Percentiles rank a stretch among this genome's conserved stretches.
phyloP scores from a whole-genome alignment of 2,329 filamentous ascomycete species.

The Polytolypa hystricis region DNA sequence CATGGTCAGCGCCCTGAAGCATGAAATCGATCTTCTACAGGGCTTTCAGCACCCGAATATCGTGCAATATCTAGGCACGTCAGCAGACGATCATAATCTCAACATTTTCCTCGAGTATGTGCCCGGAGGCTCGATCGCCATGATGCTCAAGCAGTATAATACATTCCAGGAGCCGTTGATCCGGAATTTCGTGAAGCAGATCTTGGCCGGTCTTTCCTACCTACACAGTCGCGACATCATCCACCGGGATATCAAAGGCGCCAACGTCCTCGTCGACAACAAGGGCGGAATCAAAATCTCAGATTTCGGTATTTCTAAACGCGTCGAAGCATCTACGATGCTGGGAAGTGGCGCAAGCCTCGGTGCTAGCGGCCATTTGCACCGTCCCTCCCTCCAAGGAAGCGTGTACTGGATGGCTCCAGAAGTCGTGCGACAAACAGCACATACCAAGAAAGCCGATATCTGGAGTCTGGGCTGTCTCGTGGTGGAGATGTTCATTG shows the following conservation, averaged over 20 bases:
- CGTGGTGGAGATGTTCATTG: conserved; percentile 98
- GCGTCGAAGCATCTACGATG: conserved; percentile 83
- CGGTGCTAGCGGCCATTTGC: conserved; percentile 31
- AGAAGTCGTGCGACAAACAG: conserved; percentile 94
- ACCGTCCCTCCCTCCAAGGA: conserved; percentile 71
- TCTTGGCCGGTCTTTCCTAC: conserved; percentile 83
- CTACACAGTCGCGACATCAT: conserved; percentile 93
- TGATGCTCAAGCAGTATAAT: conserved; percentile 97
- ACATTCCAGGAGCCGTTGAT: conserved; percentile 87
- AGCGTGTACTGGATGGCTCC: conserved; percentile 99
- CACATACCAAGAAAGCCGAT: conserved; percentile 95
- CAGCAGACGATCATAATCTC: conserved; percentile 77
- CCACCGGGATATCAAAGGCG: conserved; percentile 96
- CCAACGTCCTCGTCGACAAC: conserved; percentile 97
- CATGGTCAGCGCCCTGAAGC: conserved; percentile 96
- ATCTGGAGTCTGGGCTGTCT: conserved; percentile 97
- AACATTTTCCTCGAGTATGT: conserved; percentile 99
- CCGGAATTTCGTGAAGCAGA: conserved; percentile 93
- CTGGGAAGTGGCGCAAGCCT: conserved; percentile 38
- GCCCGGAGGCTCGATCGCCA: conserved; percentile 90
- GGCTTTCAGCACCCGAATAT: conserved; percentile 95
- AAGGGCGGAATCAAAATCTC: conserved; percentile 99
- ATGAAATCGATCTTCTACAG: conserved; percentile 86
- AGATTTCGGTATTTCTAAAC: conserved; percentile 97
- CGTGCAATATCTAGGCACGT: conserved; percentile 93